Conservation (phyloP, 2,329 filamentous ascomycete genomes). For the Sclerotinia glacialis region DNA sequence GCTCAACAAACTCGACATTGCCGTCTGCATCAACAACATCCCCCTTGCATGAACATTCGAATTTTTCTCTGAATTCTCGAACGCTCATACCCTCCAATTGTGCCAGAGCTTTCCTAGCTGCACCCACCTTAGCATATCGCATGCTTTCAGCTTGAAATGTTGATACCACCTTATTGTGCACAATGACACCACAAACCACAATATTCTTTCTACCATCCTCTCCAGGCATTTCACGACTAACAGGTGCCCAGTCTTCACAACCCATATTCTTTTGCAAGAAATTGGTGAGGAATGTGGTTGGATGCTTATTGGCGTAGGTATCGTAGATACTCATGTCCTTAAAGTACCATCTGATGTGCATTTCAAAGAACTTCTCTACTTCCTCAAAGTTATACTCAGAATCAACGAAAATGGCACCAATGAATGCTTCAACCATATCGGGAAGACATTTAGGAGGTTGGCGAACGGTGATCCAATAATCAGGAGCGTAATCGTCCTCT, state of each 20-base stretch:
- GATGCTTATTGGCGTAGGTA: conserved; percentile 80
- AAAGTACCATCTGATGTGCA: conserved; percentile 74
- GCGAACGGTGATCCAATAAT: conserved; percentile 67
- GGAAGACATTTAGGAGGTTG: conserved; percentile 72
- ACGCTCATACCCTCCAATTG: conserved; percentile 46
- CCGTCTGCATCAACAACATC: conserved; percentile 13
- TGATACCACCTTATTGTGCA: conserved; percentile 69
- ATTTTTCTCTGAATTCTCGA: conserved; percentile 58
- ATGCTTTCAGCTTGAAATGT: conserved; percentile 60
- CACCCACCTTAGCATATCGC: conserved; percentile 69
- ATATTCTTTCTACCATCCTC: conserved; percentile 44
- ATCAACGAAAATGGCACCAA: conserved; percentile 91
- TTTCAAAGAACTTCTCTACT: conserved; percentile 75
- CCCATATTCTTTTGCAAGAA: conserved; percentile 62
- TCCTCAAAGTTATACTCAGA: conserved; percentile 71
- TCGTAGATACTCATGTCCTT: conserved; percentile 85
- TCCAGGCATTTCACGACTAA: conserved; percentile 45
- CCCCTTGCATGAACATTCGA: conserved; percentile 60
- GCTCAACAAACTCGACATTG: conserved; percentile 16
- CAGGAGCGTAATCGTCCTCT: conserved; percentile 47
- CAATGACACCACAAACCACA: conserved; percentile 69
- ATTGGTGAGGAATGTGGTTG: conserved; percentile 69
- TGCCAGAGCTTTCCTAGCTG: conserved; percentile 57
- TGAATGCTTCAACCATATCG: conserved; percentile 83
- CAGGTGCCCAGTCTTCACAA: conserved; percentile 57